phyloP scores from a whole-genome alignment of 768 basidiomycete genomes.

The Pilatotrama ljubarskyi region DNA sequence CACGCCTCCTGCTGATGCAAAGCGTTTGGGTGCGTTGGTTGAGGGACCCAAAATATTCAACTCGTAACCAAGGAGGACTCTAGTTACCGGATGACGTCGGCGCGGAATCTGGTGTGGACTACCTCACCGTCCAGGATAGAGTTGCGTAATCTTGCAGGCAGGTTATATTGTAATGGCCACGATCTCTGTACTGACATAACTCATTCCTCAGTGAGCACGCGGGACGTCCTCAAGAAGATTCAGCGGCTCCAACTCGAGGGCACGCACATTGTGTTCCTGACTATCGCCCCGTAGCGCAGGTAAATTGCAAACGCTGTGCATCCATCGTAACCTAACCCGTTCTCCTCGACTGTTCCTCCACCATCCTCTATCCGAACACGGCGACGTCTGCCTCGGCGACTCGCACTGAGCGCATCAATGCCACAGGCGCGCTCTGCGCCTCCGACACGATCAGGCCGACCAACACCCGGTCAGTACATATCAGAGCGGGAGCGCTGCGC shows the following conservation, averaged over 20 bases:
- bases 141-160: no score
- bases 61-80: neutral
- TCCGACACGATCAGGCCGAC: neutral
- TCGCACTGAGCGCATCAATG: neutral
- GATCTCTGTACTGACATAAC: no score
- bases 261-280: neutral
- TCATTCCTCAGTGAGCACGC: no score
- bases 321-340: neutral
- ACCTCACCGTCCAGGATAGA: no score
- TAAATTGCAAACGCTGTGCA: neutral
- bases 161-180: no score
- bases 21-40: neutral
- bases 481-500: no score
- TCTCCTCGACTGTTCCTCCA: neutral
- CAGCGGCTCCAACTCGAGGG: neutral
- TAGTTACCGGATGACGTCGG: no score
- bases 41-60: neutral
- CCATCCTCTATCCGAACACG: neutral
- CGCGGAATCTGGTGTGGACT: no score
- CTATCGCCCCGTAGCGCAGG: neutral
- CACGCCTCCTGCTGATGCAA: neutral
- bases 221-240: neutral
- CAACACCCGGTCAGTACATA: neutral
- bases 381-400: neutral
- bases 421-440: neutral